These are phyloP conservation scores for Colletotrichum sp. DNA, from an alignment of 2,329 filamentous ascomycete species.

Conservation along the genomic window DNA sequence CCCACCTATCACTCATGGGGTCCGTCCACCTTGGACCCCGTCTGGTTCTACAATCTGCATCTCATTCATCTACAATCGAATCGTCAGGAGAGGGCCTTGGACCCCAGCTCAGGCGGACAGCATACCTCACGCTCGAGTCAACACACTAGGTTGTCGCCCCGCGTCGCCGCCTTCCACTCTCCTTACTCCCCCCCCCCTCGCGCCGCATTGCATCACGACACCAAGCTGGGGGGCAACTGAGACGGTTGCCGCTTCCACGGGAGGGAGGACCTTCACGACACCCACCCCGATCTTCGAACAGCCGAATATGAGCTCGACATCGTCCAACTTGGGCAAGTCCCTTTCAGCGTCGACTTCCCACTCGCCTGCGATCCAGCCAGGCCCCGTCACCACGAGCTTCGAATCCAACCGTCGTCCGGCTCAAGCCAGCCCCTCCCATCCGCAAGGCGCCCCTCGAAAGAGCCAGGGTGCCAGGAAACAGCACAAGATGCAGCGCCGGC, in stretches of 20 bases:
- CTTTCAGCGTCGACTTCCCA: constrained; percentile 49
- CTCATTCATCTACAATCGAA: neutral
- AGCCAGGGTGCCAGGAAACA: constrained; percentile 79
- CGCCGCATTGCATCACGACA: constrained; percentile 10
- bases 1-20: constrained; percentile 36
- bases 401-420: constrained; percentile 55
- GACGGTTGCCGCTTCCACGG: neutral
- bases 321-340: constrained; percentile 55
- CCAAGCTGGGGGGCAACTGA: neutral
- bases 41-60: constrained; percentile 19
- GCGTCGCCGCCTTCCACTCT: neutral
- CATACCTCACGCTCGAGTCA: neutral
- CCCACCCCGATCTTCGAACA: neutral
- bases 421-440: constrained; percentile 35
- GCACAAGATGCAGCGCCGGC: constrained; percentile 81
- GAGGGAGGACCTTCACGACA: neutral
- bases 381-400: constrained; percentile 50
- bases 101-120: neutral
- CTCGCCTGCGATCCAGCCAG: constrained; percentile 42
- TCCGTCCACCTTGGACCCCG: constrained; percentile 39
- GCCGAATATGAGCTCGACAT: constrained; percentile 32
- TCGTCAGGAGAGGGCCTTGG: neutral
- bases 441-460: constrained; percentile 66
- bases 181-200: neutral
- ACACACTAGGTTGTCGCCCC: neutral